These are phyloP conservation scores for Kurtzmaniella quercitrusa DNA, from an alignment of 1,139 yeast genomes.

Conservation along the genomic window DNA sequence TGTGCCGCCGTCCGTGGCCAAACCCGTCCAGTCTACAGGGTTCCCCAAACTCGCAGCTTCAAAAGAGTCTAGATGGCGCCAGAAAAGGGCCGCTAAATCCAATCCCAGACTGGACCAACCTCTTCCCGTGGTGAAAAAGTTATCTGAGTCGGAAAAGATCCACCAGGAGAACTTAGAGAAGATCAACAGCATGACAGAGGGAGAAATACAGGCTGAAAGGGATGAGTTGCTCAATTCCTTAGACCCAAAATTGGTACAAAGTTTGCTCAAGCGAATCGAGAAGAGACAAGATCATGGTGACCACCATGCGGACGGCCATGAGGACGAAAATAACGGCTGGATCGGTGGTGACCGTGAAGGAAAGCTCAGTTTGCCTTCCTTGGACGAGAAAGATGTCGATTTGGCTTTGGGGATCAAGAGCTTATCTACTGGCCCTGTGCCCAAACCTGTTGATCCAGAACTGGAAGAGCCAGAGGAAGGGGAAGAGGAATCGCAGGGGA, in stretches of 20 bases:
- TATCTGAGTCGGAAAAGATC: conserved; percentile 65
- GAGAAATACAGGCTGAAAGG: conserved; percentile 61
- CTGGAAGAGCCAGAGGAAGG: conserved; percentile 4
- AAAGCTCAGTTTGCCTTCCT: conserved; percentile 6
- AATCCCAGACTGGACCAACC: background rate
- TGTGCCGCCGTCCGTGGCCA: conserved; percentile 22
- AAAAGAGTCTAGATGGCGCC: conserved; percentile 24
- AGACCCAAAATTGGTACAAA: conserved; percentile 65
- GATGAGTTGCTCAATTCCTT: conserved; percentile 62
- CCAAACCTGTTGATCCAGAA: conserved; percentile 11
- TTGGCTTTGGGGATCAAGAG: conserved; percentile 30
- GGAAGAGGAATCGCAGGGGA: conserved; percentile 3
- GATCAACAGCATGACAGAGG: conserved; percentile 59
- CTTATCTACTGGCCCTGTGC: conserved; percentile 2
- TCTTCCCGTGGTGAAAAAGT: background rate
- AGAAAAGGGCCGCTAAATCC: conserved; percentile 4
- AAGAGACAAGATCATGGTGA: conserved; percentile 21
- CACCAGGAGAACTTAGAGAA: conserved; percentile 70
- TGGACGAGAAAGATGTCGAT: conserved; percentile 37
- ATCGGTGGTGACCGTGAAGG: conserved; percentile 58
- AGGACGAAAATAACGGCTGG: conserved; percentile 51
- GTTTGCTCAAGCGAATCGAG: conserved; percentile 44
- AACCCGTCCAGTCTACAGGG: conserved; percentile 22
- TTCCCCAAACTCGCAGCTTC: conserved; percentile 37
- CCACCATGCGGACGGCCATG: conserved; percentile 52